Conservation (phyloP, 148 eudicot genomes). For the Fagopyrum esculentum region DNA sequence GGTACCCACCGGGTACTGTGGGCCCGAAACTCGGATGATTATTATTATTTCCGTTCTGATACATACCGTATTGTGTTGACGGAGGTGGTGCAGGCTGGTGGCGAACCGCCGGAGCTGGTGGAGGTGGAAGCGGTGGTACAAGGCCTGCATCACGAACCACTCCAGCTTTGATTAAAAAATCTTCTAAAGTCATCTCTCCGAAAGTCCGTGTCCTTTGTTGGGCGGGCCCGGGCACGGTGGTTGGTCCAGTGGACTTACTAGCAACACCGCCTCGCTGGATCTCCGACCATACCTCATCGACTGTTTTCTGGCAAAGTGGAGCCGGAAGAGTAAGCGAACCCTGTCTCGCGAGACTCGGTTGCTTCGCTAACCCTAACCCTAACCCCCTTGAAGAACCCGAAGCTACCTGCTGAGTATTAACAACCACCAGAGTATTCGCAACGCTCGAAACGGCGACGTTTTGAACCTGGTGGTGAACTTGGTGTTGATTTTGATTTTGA, state of each 20-base stretch:
- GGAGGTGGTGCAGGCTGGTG: background rate
- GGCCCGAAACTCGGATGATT: constrained; percentile 19
- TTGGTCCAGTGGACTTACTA: constrained; percentile 8
- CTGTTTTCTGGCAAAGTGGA: constrained; percentile 65
- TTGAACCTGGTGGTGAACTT: background rate
- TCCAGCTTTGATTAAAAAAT: constrained; percentile 76
- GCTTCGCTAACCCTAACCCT: constrained; percentile 26
- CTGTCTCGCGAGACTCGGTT: constrained; percentile 52
- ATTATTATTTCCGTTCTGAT: constrained; percentile 19
- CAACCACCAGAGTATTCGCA: background rate
- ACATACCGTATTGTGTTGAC: constrained; percentile 35
- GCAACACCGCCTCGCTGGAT: constrained; percentile 37
- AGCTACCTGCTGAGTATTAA: background rate
- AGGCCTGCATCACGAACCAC: constrained; percentile 47
- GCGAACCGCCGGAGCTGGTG: constrained; percentile 11
- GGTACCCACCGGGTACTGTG: constrained; percentile 27
- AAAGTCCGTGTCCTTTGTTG: constrained; percentile 54
- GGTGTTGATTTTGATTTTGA: constrained; percentile 34
- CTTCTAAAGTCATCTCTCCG: constrained; percentile 93
- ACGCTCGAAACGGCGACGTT: background rate
- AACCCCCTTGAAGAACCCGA: background rate
- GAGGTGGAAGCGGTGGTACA: constrained; percentile 8
- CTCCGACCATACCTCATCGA: constrained; percentile 90
- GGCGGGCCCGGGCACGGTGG: constrained; percentile 26
- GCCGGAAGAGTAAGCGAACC: constrained; percentile 70